These are phyloP conservation scores for Penicillium psychrosexuale DNA, from an alignment of 2,329 filamentous ascomycete genomes.

Conservation along the genomic window DNA sequence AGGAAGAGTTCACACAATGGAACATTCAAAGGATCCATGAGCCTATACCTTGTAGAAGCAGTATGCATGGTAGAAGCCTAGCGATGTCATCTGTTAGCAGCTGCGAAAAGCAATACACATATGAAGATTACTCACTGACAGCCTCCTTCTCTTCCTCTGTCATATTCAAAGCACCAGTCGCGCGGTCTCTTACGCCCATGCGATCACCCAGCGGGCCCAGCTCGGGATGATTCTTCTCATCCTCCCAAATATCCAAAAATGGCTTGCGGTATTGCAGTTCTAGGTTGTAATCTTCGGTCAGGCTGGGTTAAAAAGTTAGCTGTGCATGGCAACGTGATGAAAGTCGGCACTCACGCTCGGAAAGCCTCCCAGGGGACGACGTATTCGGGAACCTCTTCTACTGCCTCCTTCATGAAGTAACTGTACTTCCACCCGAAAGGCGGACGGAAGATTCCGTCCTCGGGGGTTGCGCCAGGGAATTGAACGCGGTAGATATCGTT, in stretches of 20 bases:
- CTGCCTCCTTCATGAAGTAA: conserved; percentile 92
- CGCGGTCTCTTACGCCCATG: conserved; percentile 84
- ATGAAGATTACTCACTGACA: conserved; percentile 51
- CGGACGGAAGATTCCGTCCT: conserved; percentile 86
- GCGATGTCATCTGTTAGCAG: conserved; percentile 14
- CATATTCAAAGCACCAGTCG: conserved; percentile 65
- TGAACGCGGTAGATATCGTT: conserved; percentile 89
- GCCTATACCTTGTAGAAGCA: conserved; percentile 89
- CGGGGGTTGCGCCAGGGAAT: conserved; percentile 77
- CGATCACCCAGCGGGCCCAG: conserved; percentile 83
- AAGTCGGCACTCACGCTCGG: conserved; percentile 57
- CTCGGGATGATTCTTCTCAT: conserved; percentile 80
- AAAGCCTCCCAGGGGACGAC: conserved; percentile 98
- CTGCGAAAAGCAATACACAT: not conserved
- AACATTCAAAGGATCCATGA: not conserved
- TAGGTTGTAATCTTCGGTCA: conserved; percentile 95
- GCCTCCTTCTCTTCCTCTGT: conserved; percentile 89
- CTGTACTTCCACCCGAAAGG: conserved; percentile 98
- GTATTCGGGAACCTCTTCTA: conserved; percentile 94
- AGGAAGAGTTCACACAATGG: not conserved
- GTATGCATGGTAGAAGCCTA: conserved; percentile 82
- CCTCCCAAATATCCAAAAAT: conserved; percentile 86
- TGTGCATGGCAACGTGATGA: not conserved
- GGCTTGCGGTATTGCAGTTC: conserved; percentile 91
- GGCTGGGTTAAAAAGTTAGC: conserved; percentile 30